Base-by-base conservation (phyloP, 768 basidiomycete species). In the Lyophyllum semitale region DNA sequence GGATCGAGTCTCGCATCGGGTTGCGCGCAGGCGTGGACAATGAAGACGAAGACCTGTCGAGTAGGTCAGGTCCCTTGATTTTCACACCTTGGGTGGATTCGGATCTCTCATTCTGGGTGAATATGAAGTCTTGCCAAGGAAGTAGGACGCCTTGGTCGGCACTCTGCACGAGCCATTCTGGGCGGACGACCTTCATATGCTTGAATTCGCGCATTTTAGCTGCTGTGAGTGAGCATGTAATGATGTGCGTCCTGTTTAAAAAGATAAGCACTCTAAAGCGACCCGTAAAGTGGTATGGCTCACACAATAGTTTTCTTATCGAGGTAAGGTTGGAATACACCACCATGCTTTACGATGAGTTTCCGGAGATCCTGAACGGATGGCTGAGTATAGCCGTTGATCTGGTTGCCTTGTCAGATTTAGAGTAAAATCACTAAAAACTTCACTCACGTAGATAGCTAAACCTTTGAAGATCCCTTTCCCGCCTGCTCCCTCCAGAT, bases 221-320 rank as follows among this genome's bases (percentile, higher is more conserved):
- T 0, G 93, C 88, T 0, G 96, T 98, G 41, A 99, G 80, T 29
- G 91, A 89, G 59, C 88, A 89, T 3, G 97, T 96, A 47, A 99
- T 77, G 62, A 99, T 88, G 68, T 97, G 95, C 0, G 95, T 96
- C 27, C 91, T 93, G 63, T 18, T 32, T 44, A 13, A 61, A 29
- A 30, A 26, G 22, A 13, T 32, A 29, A 15, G 37, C 22, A 43
- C 26, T 15, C 48, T 22, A 9, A 8, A 23, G 27, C 27, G 30
- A 15, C 27, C 13, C 37, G 15, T 18, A 53, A 17, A 3, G 53
- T 8, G 51, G 18, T 22, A 26, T 23, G 17, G 79, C 87, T 54
- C 66, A 93, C 86, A 89, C 88, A 17, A 84, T 63, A 20, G 84
- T 75, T 71, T 93, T 89, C 73, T 80, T 84, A 71, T 89, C 89